Base-by-base conservation (phyloP, 2,329 filamentous ascomycete genomes). In the Fonsecaea erecta region DNA sequence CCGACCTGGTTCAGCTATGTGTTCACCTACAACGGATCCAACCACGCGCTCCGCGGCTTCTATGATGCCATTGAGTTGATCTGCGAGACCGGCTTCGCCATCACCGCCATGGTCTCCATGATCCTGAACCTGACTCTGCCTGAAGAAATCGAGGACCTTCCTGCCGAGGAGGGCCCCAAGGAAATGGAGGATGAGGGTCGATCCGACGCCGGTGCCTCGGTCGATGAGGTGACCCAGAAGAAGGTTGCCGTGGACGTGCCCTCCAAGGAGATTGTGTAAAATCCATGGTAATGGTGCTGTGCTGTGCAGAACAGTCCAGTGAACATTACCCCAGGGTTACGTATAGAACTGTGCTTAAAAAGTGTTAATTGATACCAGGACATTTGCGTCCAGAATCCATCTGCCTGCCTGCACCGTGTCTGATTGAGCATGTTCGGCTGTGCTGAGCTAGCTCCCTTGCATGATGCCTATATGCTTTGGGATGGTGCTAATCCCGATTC, bases 91-190 rank as follows among this genome's bases (percentile, higher is more conserved):
- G 79, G 79, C 0, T 81, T 81, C 51, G 79, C 79, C 1, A 82
- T 96, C 21, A 89, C 90, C 0, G 93, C 90, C 0, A 84, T 93
- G 26, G 74, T 93, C 46, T 87, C 87, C 57, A 82, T 95, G 74
- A 76, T 91, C 24, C 81, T 97, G 56, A 96, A 96, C 74, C 76
- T 95, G 56, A 70, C 86, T 0, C 78, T 96, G 16, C 86, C 88
- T 0, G 88, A 91, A 72, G 92, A 96, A 77, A 79, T 89, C n/a
- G 91, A 92, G 71, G 89, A 91, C 51, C 82, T 83, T 32, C 80
- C 81, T 57, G 64, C 71, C 7, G 57, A 62, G 24, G 37, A 56
- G 30, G 24, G 18, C 12, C 8, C 60, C 21, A 28, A 54, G 16
- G 74, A 73, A 53, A 57, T 67, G n/a, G 54, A 60, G n/a, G 63